These are phyloP conservation scores for Phytopythium vexans DNA, from an alignment of 352 stramenopile genomes.

Conservation along the genomic window DNA sequence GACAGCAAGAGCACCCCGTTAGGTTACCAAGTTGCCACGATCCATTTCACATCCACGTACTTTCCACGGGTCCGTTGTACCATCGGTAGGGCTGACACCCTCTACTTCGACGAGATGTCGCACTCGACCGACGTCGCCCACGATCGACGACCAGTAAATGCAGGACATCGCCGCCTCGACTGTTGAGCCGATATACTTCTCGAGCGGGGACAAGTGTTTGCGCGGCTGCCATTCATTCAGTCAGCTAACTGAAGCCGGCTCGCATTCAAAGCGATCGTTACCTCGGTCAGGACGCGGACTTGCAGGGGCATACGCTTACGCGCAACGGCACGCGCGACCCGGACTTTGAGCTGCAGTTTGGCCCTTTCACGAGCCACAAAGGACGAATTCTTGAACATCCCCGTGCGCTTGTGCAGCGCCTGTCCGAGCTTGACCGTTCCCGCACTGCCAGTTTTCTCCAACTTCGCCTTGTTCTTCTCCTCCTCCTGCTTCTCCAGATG, in stretches of 20 bases:
- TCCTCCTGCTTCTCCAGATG: constrained; percentile 62
- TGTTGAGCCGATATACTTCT: constrained; percentile 58
- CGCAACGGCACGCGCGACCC: constrained; percentile 43
- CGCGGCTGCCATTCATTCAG: constrained; percentile 17
- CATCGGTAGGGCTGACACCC: constrained; percentile 36
- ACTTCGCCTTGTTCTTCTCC: constrained; percentile 12
- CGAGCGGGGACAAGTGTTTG: constrained; percentile 47
- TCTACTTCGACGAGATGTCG: constrained; percentile 62
- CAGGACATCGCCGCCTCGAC: constrained; percentile 58
- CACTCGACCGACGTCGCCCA: constrained; percentile 55
- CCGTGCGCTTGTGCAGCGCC: constrained; percentile 1
- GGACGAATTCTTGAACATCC: constrained; percentile 17
- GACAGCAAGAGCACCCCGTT: neutral
- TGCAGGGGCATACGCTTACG: constrained; percentile 64
- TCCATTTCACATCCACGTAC: constrained; percentile 12
- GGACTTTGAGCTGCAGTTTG: constrained; percentile 54
- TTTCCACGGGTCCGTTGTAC: constrained; percentile 63
- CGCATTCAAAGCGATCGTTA: constrained; percentile 1
- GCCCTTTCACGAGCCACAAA: constrained; percentile 52
- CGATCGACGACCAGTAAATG: constrained; percentile 67
- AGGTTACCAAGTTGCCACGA: neutral
- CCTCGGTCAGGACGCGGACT: constrained; percentile 58
- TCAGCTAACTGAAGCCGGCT: too few relatives aligned
- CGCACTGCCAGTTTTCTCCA: neutral
- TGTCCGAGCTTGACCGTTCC: too few relatives aligned